phyloP scores from a whole-genome alignment of 345 rosid genomes.

The Ceriops zippeliana region DNA sequence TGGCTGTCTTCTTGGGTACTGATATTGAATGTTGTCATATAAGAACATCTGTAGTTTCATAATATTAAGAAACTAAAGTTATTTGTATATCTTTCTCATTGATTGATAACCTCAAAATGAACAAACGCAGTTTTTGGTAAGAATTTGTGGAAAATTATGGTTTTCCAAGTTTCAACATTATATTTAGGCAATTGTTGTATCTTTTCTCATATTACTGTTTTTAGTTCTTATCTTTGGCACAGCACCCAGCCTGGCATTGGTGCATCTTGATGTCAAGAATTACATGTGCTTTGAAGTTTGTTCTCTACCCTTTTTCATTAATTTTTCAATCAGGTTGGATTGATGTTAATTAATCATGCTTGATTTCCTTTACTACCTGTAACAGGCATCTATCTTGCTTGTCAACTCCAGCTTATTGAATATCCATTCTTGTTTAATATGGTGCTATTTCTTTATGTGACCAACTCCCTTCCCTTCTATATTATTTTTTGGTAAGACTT shows the following conservation, averaged over 20 bases:
- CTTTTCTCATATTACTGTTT: neutral
- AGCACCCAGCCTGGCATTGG: neutral
- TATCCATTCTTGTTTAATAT: neutral
- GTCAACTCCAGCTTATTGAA: neutral
- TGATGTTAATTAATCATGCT: constrained; percentile 1
- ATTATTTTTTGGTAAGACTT: neutral
- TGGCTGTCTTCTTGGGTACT: neutral
- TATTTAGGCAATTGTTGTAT: neutral
- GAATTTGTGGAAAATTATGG: neutral
- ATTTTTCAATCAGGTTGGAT: neutral
- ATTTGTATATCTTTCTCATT: neutral
- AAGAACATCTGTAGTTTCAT: neutral
- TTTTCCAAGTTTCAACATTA: neutral
- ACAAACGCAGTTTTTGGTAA: neutral
- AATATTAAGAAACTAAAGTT: neutral
- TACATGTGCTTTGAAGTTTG: neutral
- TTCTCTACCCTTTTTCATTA: neutral
- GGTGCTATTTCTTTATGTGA: neutral
- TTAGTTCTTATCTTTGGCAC: neutral
- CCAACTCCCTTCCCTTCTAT: neutral
- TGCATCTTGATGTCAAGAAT: neutral
- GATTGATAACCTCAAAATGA: neutral
- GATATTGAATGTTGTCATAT: neutral
- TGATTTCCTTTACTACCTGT: neutral
- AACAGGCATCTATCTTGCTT: neutral